A percentile compares a stretch with the other conserved stretches of the same genome.
phyloP scores from a whole-genome alignment of 345 rosid species.

The Angophora floribunda region DNA sequence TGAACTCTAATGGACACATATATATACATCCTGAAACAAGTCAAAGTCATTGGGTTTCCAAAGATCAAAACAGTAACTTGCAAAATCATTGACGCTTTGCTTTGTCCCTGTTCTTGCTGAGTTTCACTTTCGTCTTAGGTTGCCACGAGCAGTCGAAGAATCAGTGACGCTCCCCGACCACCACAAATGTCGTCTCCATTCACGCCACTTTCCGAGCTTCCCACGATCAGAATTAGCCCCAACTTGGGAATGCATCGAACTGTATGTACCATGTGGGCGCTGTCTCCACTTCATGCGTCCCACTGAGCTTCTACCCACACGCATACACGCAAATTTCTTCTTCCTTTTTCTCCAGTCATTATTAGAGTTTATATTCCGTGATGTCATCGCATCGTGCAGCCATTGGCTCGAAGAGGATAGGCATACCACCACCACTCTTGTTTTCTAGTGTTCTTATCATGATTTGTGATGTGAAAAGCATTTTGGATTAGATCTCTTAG shows the following conservation, averaged over 20 bases:
- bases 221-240: neutral
- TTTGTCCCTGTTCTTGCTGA: neutral
- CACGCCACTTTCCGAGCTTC: neutral
- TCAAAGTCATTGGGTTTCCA: neutral
- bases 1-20: neutral
- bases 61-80: neutral
- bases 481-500: neutral
- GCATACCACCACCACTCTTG: constrained; percentile 10
- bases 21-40: neutral
- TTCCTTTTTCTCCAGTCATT: neutral
- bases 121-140: neutral
- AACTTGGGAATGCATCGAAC: neutral
- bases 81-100: neutral
- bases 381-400: constrained; percentile 5
- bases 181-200: neutral
- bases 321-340: neutral
- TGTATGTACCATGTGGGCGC: constrained; percentile 13
- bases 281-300: constrained; percentile 42
- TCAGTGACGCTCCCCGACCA: neutral
- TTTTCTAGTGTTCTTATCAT: neutral
- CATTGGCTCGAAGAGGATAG: constrained; percentile 49
- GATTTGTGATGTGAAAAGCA: neutral
- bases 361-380: neutral
- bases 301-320: constrained; percentile 18
- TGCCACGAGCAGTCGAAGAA: neutral